Percentiles rank a stretch among this genome's conserved stretches.
phyloP scores from a whole-genome alignment of 176 grass and related monocot genomes.

The Avena eriantha region DNA sequence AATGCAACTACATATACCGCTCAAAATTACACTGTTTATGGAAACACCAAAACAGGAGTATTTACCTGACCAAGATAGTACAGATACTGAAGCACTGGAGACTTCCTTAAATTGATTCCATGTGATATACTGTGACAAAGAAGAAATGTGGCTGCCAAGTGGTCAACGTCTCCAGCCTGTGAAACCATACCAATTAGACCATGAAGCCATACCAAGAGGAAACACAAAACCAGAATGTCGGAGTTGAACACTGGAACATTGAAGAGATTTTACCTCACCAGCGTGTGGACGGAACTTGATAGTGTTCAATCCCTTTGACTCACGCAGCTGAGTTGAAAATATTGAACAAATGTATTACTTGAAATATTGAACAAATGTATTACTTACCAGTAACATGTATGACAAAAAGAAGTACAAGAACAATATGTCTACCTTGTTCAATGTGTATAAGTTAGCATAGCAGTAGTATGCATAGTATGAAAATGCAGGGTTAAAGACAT shows the following conservation, averaged over 20 bases:
- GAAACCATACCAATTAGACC: conserved; percentile 35
- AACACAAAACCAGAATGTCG: conserved; percentile 29
- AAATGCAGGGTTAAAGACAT: conserved; percentile 98
- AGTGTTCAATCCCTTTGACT: conserved; percentile 97
- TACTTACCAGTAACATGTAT: conserved; percentile 35
- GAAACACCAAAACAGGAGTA: conserved; percentile 8
- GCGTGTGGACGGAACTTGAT: conserved; percentile 98
- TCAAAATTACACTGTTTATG: conserved; percentile 10
- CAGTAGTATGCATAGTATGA: conserved; percentile 99
- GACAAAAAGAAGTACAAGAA: conserved; percentile 19
- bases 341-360: conserved; percentile 38
- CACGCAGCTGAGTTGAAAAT: conserved; percentile 67
- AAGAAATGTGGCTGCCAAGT: conserved; percentile 95
- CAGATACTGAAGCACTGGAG: conserved; percentile 96
- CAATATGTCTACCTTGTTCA: conserved; percentile 80
- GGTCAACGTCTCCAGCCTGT: conserved; percentile 93
- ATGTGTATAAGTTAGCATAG: conserved; percentile 92
- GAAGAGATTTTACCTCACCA: conserved; percentile 75
- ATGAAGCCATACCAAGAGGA: conserved; percentile 28
- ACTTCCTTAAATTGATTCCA: conserved; percentile 94
- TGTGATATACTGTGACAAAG: conserved; percentile 87
- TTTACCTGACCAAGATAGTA: conserved; percentile 97
- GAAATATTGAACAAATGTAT: conserved; percentile 15
- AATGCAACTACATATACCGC: neutral
- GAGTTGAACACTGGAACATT: conserved; percentile 22